Base-by-base conservation (phyloP, 1,284 basidiomycete genomes). In the Takashimella koratensis region DNA sequence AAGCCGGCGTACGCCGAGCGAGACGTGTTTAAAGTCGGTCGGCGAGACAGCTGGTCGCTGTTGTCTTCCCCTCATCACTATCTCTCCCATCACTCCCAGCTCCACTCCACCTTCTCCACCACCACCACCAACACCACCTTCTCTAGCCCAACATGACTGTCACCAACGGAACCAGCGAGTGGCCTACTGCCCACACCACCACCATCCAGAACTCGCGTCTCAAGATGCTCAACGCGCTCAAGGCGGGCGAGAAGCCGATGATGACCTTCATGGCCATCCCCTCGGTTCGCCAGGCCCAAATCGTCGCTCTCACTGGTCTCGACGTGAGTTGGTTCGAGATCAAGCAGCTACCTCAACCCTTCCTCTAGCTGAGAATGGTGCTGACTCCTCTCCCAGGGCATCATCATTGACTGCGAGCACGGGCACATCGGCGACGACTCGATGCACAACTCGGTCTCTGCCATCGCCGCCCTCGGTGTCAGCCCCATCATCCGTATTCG, bases 381-480 rank as follows among this genome's bases (percentile, higher is more conserved):
- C n/a, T n/a, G n/a, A n/a, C n/a, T n/a, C n/a, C n/a, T n/a, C 30
- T n/a, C 5, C 1, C 50, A 66, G 62, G 56, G 45, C 41, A 51
- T 67, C 46, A 60, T 67, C 42, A 52, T 67, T 21, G 65, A 67
- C 49, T 67, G 65, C 49, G 65, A 67, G 51, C 65, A 67, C 49
- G 65, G 53, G 11, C 50, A 71, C 54, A 63, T 69, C 47, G 57
- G 60, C 8, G 70, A 72, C 49, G 59, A 59, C 23, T 39, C 52
- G 2, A 71, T 71, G 70, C 70, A 71, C 60, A 57, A 67, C 52
- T 51, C 58, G 5, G 70, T 70, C 25, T 30, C 56, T 40, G 67
- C 63, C 43, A 64, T 70, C 44, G 51, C 68, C 3, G 59, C 64
- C 6, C 46, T 57, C 5, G 61, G 61, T 19, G 57, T 63, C 30